Conservation (phyloP, 495 filamentous ascomycete genomes). For the Lophiostoma macrostomum region DNA sequence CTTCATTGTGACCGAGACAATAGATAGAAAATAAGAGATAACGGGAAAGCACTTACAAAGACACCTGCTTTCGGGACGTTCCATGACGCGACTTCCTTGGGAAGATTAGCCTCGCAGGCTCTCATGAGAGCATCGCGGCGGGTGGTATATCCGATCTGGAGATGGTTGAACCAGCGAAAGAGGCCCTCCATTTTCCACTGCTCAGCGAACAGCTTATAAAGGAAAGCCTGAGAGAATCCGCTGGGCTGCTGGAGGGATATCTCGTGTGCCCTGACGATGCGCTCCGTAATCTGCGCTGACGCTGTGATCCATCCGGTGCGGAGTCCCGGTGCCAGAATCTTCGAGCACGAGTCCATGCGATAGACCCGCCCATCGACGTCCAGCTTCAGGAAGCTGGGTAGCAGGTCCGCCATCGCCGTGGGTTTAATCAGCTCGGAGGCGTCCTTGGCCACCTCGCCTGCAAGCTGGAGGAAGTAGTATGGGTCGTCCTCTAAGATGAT, state of each 20-base stretch:
- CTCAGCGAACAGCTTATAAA: constrained; percentile 37
- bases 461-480: constrained; percentile 46
- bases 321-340: constrained; percentile 38
- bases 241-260: constrained; percentile 25
- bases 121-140: constrained; percentile 28
- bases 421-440: not conserved
- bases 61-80: constrained; percentile 21
- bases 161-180: constrained; percentile 30
- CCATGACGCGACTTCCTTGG: constrained; percentile 24
- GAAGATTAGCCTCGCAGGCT: constrained; percentile 31
- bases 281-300: constrained; percentile 30
- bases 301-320: constrained; percentile 40
- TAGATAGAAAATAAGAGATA: no score
- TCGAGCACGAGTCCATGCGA: constrained; percentile 39
- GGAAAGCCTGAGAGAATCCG: constrained; percentile 35
- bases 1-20: no score
- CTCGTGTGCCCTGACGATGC: constrained; percentile 32
- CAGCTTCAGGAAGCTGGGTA: constrained; percentile 1
- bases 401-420: constrained; percentile 1
- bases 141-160: constrained; percentile 25
- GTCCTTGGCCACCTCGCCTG: not conserved
- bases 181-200: constrained; percentile 37
- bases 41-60: no score
- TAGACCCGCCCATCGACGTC: constrained; percentile 18
- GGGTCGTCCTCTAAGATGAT: constrained; percentile 85